Percentiles rank a stretch among this genome's conserved stretches.
These are phyloP conservation scores for Drosera spatulata DNA, from an alignment of 179 eudicot genomes.

Conservation along the genomic window DNA sequence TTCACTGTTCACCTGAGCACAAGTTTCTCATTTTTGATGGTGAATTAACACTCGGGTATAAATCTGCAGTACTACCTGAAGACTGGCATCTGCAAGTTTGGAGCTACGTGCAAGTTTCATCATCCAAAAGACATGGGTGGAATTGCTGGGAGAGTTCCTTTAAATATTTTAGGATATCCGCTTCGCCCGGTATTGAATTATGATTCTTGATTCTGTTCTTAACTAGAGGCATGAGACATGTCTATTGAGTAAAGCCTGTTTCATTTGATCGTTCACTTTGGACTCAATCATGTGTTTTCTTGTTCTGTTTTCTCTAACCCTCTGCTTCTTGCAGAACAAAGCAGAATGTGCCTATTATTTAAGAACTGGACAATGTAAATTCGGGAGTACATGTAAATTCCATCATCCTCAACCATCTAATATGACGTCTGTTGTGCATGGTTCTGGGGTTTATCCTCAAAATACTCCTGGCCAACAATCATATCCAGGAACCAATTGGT, in stretches of 20 bases:
- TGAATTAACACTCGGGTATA: neutral
- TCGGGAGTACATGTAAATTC: conserved; percentile 90
- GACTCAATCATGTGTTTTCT: neutral
- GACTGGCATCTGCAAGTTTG: conserved; percentile 93
- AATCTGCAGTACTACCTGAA: conserved; percentile 66
- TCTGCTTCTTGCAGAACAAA: conserved; percentile 39
- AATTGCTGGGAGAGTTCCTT: conserved; percentile 73
- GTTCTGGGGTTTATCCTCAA: conserved; percentile 87
- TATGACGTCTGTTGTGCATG: conserved; percentile 61
- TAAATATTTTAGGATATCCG: conserved; percentile 90
- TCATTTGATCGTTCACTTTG: neutral
- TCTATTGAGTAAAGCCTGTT: neutral
- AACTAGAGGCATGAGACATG: neutral
- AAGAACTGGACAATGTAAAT: conserved; percentile 95
- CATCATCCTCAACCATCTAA: conserved; percentile 94
- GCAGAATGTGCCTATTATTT: conserved; percentile 83
- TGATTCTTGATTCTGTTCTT: neutral
- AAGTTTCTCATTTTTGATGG: neutral
- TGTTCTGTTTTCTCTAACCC: neutral
- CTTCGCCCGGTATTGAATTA: conserved; percentile 69
- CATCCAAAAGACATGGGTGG: conserved; percentile 96
- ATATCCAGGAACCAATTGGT: conserved; percentile 69
- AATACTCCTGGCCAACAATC: conserved; percentile 72
- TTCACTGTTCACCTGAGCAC: neutral
- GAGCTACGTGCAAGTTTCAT: conserved; percentile 95